A percentile compares a stretch with the other conserved stretches of the same genome.
Conservation (phyloP, 768 basidiomycete species). For the Xanthoconium purpureum region DNA sequence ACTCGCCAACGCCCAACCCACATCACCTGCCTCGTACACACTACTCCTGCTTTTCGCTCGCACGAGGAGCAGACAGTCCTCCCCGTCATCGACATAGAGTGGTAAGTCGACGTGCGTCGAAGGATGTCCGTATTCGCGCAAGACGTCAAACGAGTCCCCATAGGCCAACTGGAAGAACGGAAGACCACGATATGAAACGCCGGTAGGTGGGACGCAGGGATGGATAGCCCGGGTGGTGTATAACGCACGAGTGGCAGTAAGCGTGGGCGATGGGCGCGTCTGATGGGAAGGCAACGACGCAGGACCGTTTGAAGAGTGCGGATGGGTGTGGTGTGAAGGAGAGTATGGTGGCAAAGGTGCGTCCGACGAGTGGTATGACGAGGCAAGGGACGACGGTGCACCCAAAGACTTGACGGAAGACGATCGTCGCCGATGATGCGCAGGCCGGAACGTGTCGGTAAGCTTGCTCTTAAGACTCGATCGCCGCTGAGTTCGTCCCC, state of each 20-base stretch:
- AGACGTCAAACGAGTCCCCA: constrained; percentile 61
- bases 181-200: constrained; percentile 66
- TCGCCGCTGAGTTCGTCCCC: constrained; percentile 29
- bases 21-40: constrained; percentile 37
- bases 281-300: constrained; percentile 9
- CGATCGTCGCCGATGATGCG: constrained; percentile 35
- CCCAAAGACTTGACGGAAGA: constrained; percentile 24
- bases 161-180: constrained; percentile 73
- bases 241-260: constrained; percentile 41
- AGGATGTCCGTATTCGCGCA: constrained; percentile 79
- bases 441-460: constrained; percentile 30
- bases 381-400: constrained; percentile 21
- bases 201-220: constrained; percentile 59
- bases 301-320: constrained; percentile 15
- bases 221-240: constrained; percentile 71
- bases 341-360: constrained; percentile 15
- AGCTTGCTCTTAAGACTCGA: constrained; percentile 33
- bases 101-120: constrained; percentile 70
- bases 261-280: constrained; percentile 24
- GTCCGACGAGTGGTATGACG: constrained; percentile 1
- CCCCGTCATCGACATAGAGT: constrained; percentile 71
- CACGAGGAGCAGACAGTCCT: constrained; percentile 75
- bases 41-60: constrained; percentile 39
- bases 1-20: constrained; percentile 83
- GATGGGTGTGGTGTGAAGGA: constrained; percentile 16